Evolutionary conservation across 139 green algal species (phyloP).

Genomic region (Chlorella sp.): DNA sequence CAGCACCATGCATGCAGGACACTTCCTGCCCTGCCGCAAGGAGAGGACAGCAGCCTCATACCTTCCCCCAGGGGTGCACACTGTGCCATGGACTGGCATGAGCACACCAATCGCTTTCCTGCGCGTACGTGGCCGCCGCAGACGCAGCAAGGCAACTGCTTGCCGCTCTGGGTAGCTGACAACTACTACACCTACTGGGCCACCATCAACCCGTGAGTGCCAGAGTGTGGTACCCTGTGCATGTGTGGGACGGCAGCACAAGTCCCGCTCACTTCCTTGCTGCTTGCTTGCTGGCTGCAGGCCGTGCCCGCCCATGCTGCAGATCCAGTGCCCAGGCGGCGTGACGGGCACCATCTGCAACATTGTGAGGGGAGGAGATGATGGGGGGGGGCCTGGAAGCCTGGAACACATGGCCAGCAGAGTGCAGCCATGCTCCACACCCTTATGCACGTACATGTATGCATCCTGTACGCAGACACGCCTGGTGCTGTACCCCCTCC

Average conservation of each 20-base stretch:
- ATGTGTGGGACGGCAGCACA: background rate
- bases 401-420: background rate
- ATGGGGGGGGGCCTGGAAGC: background rate
- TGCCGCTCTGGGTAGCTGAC: background rate
- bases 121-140: no score
- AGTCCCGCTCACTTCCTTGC: background rate
- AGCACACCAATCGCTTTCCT: background rate
- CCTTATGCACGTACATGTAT: background rate
- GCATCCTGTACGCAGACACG: background rate
- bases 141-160: background rate
- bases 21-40: background rate
- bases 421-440: background rate
- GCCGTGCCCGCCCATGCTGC: background rate
- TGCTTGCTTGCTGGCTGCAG: background rate
- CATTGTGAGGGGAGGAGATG: background rate
- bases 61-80: background rate
- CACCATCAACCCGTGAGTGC: no score
- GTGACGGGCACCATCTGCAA: background rate
- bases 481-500: background rate
- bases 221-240: no score
- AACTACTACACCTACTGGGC: no score
- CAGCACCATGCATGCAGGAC: background rate
- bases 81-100: background rate
- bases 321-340: background rate
- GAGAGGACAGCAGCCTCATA: background rate